Conservation (phyloP, 2,329 filamentous ascomycete species). For the Tympanopsis confertula region DNA sequence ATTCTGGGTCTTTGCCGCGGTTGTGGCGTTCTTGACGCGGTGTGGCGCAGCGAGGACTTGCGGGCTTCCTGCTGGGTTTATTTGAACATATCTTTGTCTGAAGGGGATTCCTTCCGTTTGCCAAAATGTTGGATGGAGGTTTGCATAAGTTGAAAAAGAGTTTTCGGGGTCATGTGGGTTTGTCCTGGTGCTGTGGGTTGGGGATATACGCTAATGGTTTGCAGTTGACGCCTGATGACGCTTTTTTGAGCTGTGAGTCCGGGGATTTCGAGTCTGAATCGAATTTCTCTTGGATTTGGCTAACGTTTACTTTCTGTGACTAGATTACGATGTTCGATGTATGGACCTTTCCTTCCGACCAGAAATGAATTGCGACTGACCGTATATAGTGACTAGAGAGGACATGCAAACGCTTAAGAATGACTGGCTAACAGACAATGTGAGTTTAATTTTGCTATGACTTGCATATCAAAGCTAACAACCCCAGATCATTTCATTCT, state of each 20-base stretch:
- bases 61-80: too few species aligned
- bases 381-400: conserved; percentile 62
- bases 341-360: conserved; percentile 9
- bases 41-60: too few species aligned
- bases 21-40: too few species aligned
- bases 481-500: conserved; percentile 79
- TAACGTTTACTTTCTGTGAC: background rate
- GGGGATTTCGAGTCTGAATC: background rate
- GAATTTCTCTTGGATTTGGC: background rate
- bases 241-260: conserved; percentile 50
- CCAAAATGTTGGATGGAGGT: background rate
- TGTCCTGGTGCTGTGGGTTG: background rate
- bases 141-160: background rate
- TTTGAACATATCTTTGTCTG: too few species aligned
- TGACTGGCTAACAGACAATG: conserved; percentile 96
- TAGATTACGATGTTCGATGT: conserved; percentile 48
- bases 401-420: conserved; percentile 79
- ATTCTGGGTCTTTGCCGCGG: too few species aligned
- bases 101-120: too few species aligned
- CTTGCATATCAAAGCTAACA: conserved; percentile 11
- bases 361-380: too few species aligned
- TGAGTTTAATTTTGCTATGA: conserved; percentile 27
- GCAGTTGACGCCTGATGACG: conserved; percentile 42
- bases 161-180: background rate
- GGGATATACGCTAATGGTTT: conserved; percentile 15